Base-by-base conservation (phyloP, 2,329 filamentous ascomycete genomes). In the Bipolaris bicolor region DNA sequence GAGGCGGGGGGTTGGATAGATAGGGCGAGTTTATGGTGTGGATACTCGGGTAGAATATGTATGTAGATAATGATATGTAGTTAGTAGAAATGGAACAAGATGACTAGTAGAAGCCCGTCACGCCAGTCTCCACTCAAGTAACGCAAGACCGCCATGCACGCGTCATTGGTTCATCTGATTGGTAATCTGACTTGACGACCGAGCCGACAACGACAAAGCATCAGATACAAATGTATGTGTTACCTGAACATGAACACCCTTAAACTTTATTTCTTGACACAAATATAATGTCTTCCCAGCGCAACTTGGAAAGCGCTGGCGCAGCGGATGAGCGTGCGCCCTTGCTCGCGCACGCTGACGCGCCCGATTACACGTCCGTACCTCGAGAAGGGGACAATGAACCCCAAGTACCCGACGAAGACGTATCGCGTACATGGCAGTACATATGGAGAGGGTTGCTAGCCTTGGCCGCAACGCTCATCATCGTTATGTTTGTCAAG, bases 401-500 rank as follows among this genome's bases (percentile, higher is more conserved):
- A 33, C 48, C 53, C 18, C 40, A 59, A 4, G 56, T 67, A 16
- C 55, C 62, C 29, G 53, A 64, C 18, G 60, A 62, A 26, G 55
- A 56, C 6, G 39, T 55, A 1, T 61, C 58, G 10, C 62, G 39
- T 22, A 60, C 54, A 22, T 66, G 67, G 52, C 43, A 49, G 4
- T 68, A 69, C 46, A 58, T 61, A 5, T 71, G 64, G 64, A 61
- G 63, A 52, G 63, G 57, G 0, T 36, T 63, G 5, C 49, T 57
- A 20, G 52, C 60, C 5, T 47, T 71, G 0, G 37, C 63, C 5
- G 60, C 46, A 1, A 61, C 65, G 29, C 41, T 63, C 1, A 10
- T 65, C 4, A 26, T 72, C 15, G 64, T 57, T 1, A 36, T 69
- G 0, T 71, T 72, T 22, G 57, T 71, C 1, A 69, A 70, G 49